A percentile compares a stretch with the other conserved stretches of the same genome.
These are phyloP conservation scores for Rutstroemia sp. DNA, from an alignment of 2,329 filamentous ascomycete species.

Conservation along the genomic window DNA sequence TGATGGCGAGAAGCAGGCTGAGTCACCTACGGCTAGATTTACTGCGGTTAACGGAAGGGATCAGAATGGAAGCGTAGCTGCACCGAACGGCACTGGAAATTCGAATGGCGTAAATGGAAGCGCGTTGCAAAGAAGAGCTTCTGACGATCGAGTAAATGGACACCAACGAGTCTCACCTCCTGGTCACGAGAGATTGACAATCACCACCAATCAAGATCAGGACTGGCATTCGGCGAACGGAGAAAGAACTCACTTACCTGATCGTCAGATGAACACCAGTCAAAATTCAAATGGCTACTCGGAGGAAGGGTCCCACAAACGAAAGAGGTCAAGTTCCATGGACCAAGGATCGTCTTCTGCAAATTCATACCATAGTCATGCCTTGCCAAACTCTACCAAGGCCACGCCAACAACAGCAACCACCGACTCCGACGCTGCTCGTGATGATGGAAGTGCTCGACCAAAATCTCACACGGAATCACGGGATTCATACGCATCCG, in stretches of 20 bases:
- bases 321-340: slow-evolving; percentile 61
- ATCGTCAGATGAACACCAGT: slow-evolving; percentile 13
- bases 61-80: slow-evolving; percentile 1
- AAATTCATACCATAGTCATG: slow-evolving; percentile 32
- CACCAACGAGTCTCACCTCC: slow-evolving; percentile 26
- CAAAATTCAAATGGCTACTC: slow-evolving; percentile 20
- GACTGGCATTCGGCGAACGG: slow-evolving; percentile 26
- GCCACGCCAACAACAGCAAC: slow-evolving; percentile 26
- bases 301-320: slow-evolving; percentile 46
- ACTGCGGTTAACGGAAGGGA: slow-evolving; percentile 31
- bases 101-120: slow-evolving; percentile 15
- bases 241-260: slow-evolving; percentile 14
- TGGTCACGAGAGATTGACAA: slow-evolving; percentile 29
- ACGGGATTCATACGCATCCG: slow-evolving; percentile 20
- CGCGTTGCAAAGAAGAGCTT: slow-evolving; percentile 21
- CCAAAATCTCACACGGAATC: slow-evolving; percentile 36
- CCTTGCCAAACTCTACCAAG: slow-evolving; percentile 30
- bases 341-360: slow-evolving; percentile 35
- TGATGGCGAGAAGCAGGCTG: slow-evolving; percentile 16
- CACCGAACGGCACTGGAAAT: background rate
- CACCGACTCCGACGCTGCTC: slow-evolving; percentile 30
- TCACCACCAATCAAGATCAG: slow-evolving; percentile 26
- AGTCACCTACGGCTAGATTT: slow-evolving; percentile 29
- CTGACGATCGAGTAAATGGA: slow-evolving; percentile 27
- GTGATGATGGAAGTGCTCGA: slow-evolving; percentile 31